Base-by-base conservation (phyloP, 2,329 filamentous ascomycete species). In the Phoma herbarum region DNA sequence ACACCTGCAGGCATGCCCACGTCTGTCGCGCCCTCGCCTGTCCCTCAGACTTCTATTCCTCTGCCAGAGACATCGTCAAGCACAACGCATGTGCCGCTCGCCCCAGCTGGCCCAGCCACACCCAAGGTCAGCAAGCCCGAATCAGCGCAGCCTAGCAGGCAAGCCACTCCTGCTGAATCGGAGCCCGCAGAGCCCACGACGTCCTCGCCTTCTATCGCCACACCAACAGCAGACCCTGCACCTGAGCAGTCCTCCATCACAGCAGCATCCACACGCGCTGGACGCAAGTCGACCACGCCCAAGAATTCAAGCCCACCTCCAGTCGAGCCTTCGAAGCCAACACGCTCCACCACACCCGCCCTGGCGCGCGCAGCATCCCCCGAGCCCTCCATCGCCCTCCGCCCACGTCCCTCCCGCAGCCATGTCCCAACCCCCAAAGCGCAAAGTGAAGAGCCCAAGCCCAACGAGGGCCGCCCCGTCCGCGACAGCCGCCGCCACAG, bases 391-490 rank as follows among this genome's bases (percentile, higher is more conserved):
- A 63, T 61, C 10, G 52, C 63, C 18, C 62, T 65, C 47, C 76
- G 70, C 52, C 60, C 76, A 7, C 75, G 80, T 41, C 75, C 77
- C 42, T 70, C 81, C 51, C 79, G 81, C 52, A 68, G 69, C 39
- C 74, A 73, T 48, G 68, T 73, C 23, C 75, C 67, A 16, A 76
- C 69, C 7, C 74, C 73, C 10, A 81, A 83, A 65, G 81, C 82
- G 12, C 80, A 82, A 28, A 81, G 79, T 51, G 81, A 82, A 59
- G 81, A 83, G 62, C 79, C 82, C 11, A 75, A 77, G 56, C 66
- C 68, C 41, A 72, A 77, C 55, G 76, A 80, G 57, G 73, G 69
- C 52, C 70, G 71, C 45, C 62, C 69, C 10, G 61, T 71, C 2
- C 76, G 75, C 22, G 75, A 78, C 51, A 73, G 80, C 22, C 79